These are phyloP conservation scores for Agaricus blazei DNA, from an alignment of 768 basidiomycete species.

Conservation along the genomic window DNA sequence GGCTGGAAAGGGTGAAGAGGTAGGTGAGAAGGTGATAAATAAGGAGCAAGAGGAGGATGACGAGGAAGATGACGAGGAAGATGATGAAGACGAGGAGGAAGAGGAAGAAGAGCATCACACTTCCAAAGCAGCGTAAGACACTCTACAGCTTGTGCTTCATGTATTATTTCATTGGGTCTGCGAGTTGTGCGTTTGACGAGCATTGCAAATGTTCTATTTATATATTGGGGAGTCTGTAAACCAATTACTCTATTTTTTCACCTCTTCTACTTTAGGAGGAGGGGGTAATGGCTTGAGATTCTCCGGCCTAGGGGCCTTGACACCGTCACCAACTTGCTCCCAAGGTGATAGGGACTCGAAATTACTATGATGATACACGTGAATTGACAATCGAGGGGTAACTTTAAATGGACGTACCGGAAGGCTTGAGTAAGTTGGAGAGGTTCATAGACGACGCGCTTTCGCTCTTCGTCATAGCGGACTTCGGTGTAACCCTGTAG, in stretches of 20 bases:
- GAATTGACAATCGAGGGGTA: neutral
- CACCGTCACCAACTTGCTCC: slow-evolving; percentile 84
- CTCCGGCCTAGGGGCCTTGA: slow-evolving; percentile 49
- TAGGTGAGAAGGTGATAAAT: slow-evolving; percentile 13
- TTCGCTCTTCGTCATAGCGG: slow-evolving; percentile 95
- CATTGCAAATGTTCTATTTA: neutral
- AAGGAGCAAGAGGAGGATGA: slow-evolving; percentile 22
- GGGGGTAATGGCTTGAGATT: slow-evolving; percentile 75
- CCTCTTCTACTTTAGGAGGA: slow-evolving; percentile 69
- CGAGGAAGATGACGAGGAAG: slow-evolving; percentile 4
- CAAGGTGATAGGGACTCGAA: slow-evolving; percentile 92
- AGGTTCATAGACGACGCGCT: slow-evolving; percentile 96
- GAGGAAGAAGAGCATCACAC: neutral
- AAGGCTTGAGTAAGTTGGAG: slow-evolving; percentile 97
- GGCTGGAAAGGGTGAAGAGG: slow-evolving; percentile 34
- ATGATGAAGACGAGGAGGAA: slow-evolving; percentile 4
- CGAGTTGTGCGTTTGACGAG: neutral
- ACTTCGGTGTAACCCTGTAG: slow-evolving; percentile 95
- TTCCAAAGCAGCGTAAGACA: neutral
- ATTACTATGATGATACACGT: slow-evolving; percentile 53
- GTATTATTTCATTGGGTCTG: neutral
- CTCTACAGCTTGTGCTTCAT: neutral
- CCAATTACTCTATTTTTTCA: slow-evolving; percentile 46
- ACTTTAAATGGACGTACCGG: slow-evolving; percentile 48
- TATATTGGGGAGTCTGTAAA: slow-evolving; percentile 6